Conservation (phyloP, 2,329 filamentous ascomycete genomes). For the Dactylellina parvicollis region DNA sequence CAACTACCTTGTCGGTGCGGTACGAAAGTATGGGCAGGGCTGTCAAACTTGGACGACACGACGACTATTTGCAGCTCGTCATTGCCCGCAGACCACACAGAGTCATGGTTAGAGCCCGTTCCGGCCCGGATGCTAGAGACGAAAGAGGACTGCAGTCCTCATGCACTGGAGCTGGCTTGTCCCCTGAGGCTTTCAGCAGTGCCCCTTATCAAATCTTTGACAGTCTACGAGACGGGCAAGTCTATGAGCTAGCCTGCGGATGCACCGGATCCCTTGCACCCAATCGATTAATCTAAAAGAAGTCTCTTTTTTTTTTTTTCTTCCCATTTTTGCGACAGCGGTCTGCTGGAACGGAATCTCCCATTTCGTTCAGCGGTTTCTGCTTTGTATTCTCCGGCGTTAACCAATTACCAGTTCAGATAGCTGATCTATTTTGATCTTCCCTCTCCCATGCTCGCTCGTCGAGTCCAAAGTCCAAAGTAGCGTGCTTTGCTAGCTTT, state of each 20-base stretch:
- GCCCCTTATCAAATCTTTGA: constrained; percentile 43
- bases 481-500: too few species aligned
- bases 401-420: constrained; percentile 20
- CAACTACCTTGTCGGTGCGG: background rate
- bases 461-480: background rate
- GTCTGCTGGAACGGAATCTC: constrained; percentile 8
- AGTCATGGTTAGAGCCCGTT: constrained; percentile 37
- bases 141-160: constrained; percentile 12
- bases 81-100: constrained; percentile 1
- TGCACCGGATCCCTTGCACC: constrained; percentile 49
- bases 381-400: constrained; percentile 29
- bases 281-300: constrained; percentile 39
- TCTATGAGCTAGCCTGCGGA: constrained; percentile 50
- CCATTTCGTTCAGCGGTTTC: constrained; percentile 6
- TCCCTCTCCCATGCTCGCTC: background rate
- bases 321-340: background rate
- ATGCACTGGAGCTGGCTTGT: constrained; percentile 3
- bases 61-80: constrained; percentile 6
- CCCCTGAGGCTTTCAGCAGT: constrained; percentile 42
- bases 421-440: constrained; percentile 29
- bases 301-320: background rate
- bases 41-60: constrained; percentile 21
- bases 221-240: constrained; percentile 49
- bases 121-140: constrained; percentile 46
- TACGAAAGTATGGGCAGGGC: background rate